Evolutionary conservation across 305 asterid species (phyloP), one percentile per base, ranked within the genome.

Genomic region (Fraxinus sp.): DNA sequence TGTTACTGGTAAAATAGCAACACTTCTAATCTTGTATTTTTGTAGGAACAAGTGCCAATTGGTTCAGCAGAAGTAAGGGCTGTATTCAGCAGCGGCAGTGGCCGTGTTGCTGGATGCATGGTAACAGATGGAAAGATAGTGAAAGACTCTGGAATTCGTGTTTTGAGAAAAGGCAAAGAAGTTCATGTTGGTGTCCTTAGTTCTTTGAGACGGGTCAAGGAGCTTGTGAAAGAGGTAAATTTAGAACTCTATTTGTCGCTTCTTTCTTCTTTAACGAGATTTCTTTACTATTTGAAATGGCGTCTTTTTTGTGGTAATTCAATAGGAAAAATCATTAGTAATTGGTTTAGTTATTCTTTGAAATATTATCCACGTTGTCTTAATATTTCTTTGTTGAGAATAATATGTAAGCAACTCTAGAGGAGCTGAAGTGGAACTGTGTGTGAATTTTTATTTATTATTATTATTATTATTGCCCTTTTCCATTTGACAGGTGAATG

Each of bases 61-160:
- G 99, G 99, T 84, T 32, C 86, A 83, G 99, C 97, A 62, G 97
- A 92, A 78, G 96, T 97, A 79, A 94, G 99, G 84, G 97, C 97
- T 0, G 97, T 95, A 74, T 97, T 97, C 88, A 95, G 93, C 86
- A 97, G 98, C 75, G 99, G 99, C 82, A 97, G 99, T 80, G 98
- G 98, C 6, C 94, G 95, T 41, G 98, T 92, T 84, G 99, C 99
- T 82, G 99, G 99, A 72, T 95, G 99, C 91, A 93, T 95, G 96
- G 95, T 93, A 30, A 92, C 91, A 0, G 98, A 97, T 83, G 99
- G 99, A 57, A 97, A 95, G 89, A 81, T 97, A 59, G 96, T 87
- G 80, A 91, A 92, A 88, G 98, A 86, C 75, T 95, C 93, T 86
- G 98, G 99, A 70, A 84, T 95, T 83, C 95, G 97, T 79, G 98